Conservation (phyloP, 345 rosid genomes). For the Durio zibethinus region DNA sequence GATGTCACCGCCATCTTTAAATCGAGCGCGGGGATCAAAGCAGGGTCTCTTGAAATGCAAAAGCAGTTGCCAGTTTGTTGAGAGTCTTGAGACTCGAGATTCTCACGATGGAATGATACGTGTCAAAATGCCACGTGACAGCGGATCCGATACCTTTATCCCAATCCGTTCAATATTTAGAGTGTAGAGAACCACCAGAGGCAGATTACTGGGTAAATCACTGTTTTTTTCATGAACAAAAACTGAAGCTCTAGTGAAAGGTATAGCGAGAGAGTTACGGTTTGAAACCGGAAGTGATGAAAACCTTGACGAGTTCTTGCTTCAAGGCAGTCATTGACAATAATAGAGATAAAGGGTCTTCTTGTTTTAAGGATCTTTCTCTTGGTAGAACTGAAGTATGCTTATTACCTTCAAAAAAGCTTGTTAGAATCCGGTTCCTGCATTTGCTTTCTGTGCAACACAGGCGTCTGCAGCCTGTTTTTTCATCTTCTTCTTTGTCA, state of each 20-base stretch:
- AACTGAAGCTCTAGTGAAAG: not conserved
- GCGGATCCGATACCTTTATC: constrained; percentile 21
- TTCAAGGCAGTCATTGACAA: constrained; percentile 18
- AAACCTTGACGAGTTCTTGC: constrained; percentile 28
- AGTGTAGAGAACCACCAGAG: not conserved
- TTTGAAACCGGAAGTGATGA: constrained; percentile 27
- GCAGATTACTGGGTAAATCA: not conserved
- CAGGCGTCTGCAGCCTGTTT: constrained; percentile 21
- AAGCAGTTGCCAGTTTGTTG: not conserved
- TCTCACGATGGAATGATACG: not conserved
- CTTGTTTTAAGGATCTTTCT: constrained; percentile 16
- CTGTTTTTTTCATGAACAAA: not conserved
- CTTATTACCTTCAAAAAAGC: constrained; percentile 29
- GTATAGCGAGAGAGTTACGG: not conserved
- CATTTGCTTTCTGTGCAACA: constrained; percentile 27
- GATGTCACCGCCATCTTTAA: not conserved
- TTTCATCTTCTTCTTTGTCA: constrained; percentile 28
- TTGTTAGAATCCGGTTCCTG: constrained; percentile 24
- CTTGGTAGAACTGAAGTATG: constrained; percentile 18
- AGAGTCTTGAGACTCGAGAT: not conserved
- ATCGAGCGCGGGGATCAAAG: not conserved
- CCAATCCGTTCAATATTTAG: not conserved
- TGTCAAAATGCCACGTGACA: not conserved
- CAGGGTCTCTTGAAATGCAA: not conserved
- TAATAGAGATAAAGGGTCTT: constrained; percentile 15